Percentiles rank a stretch among this genome's conserved stretches.
Conservation (phyloP, 805 yeast genomes). For the Naumovozyma baii region DNA sequence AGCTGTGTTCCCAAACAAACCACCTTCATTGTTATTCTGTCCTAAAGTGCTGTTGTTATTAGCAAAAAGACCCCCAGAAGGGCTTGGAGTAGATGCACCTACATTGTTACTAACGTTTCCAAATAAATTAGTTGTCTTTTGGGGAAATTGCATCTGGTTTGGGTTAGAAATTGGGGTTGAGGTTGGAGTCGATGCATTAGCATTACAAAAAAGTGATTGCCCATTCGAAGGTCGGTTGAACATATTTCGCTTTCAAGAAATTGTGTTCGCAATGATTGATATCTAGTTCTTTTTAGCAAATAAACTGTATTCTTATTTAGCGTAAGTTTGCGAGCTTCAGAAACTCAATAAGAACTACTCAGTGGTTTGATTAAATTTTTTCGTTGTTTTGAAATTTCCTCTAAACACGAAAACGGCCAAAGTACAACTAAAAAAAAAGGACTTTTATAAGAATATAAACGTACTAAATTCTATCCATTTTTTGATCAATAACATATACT, state of each 20-base stretch:
- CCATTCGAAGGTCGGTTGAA: conserved; percentile 13
- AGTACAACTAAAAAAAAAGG: no score
- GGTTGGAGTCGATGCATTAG: conserved; percentile 27
- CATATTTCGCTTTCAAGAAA: conserved; percentile 1
- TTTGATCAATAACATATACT: no score
- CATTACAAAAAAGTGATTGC: conserved; percentile 21
- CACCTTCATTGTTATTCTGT: conserved; percentile 4
- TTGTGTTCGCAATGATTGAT: neutral
- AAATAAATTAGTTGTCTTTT: conserved; percentile 17
- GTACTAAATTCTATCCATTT: no score
- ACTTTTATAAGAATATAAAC: no score
- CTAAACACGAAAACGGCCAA: no score
- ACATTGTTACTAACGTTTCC: conserved; percentile 15
- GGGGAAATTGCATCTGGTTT: conserved; percentile 12
- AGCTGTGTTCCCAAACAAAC: conserved; percentile 5
- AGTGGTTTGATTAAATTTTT: neutral
- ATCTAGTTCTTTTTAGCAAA: no score
- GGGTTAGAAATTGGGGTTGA: conserved; percentile 24
- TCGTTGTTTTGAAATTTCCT: neutral
- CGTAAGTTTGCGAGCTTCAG: no score
- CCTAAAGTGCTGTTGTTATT: conserved; percentile 1
- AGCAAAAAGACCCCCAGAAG: conserved; percentile 27
- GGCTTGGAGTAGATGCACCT: conserved; percentile 22
- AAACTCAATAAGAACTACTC: neutral
- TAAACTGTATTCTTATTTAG: no score